These are phyloP conservation scores for Eragrostis nindensis DNA, from an alignment of 176 grass and related monocot species.

Conservation along the genomic window DNA sequence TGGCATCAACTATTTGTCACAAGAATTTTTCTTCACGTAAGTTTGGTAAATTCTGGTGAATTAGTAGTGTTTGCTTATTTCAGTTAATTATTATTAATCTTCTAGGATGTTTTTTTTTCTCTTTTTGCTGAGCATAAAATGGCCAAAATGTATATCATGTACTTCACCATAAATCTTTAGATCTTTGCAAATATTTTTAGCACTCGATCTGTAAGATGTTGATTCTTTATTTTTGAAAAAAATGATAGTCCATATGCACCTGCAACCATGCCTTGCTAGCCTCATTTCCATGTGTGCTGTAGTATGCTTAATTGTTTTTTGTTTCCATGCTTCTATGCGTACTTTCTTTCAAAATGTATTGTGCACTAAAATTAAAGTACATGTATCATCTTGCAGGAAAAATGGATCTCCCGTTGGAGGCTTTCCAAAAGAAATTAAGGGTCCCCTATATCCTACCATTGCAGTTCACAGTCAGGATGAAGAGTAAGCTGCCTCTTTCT, in stretches of 20 bases:
- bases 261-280: too few species aligned
- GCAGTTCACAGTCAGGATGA: slow-evolving; percentile 94
- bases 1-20: slow-evolving; percentile 84
- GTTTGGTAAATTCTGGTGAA: slow-evolving; percentile 36
- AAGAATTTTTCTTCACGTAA: slow-evolving; percentile 98
- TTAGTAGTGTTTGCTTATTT: background rate
- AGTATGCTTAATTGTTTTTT: too few species aligned
- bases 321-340: too few species aligned
- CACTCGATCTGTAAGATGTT: background rate
- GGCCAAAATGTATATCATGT: background rate
- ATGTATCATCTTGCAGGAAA: slow-evolving; percentile 62
- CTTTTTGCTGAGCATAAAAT: slow-evolving; percentile 6
- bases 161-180: background rate
- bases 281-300: too few species aligned
- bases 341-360: slow-evolving; percentile 15
- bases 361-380: slow-evolving; percentile 21
- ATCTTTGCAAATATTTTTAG: background rate
- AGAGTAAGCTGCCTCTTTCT: slow-evolving; percentile 60
- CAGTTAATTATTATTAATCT: background rate
- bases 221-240: slow-evolving; percentile 28
- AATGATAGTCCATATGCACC: background rate
- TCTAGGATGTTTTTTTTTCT: background rate
- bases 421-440: slow-evolving; percentile 78
- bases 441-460: slow-evolving; percentile 76
- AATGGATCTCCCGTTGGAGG: slow-evolving; percentile 81